Evolutionary conservation across 2,329 filamentous ascomycete species (phyloP), one percentile per base, ranked within the genome.

Genomic region (Beauveria scarabaeidicola): DNA sequence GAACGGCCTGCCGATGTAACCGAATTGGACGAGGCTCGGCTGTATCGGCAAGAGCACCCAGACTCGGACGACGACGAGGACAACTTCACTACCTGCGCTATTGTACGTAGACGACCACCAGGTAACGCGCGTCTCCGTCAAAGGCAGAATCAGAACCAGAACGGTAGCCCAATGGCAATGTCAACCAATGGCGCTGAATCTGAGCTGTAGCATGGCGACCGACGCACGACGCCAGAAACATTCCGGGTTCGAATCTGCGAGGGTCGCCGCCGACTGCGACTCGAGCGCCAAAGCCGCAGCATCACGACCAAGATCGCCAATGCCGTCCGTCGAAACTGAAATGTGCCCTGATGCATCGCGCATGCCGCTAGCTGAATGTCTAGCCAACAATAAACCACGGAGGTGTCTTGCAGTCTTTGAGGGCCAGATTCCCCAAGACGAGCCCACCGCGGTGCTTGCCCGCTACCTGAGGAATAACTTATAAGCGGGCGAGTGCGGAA

Each of bases 1-100:
- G 86, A 88, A 74, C 88, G 91, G 70, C 94, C 94, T 0, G 78
- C 80, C 15, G 85, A 96, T 68, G 80, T 96, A 59, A 86, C 81
- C 47, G 89, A 96, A 67, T 78, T 97, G 53, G 91, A 99, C 69
- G 94, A 99, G 75, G 79, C 82, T n/a, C 75, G 79, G 11, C 72
- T 75, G 8, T 83, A 78, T 64, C 78, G 76, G 25, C 77, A 78
- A 61, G 76, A 81, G 52, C 77, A 83, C 63, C 76, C 75, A 2
- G 81, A 84, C 50, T 78, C 76, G 25, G 82, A 86, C n/a, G 80
- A 83, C 19, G 82, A 84, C 17, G 82, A 84, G 17, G 77, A 79
- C 70, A 77, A 74, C 62, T 67, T 73, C 29, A 78, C 75, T 60
- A 73, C 75, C 52, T 69, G 75, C 44, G 69, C 73, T 27, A 69